Base-by-base conservation (phyloP, 2,329 filamentous ascomycete genomes). In the Tetracladium maxilliforme region DNA sequence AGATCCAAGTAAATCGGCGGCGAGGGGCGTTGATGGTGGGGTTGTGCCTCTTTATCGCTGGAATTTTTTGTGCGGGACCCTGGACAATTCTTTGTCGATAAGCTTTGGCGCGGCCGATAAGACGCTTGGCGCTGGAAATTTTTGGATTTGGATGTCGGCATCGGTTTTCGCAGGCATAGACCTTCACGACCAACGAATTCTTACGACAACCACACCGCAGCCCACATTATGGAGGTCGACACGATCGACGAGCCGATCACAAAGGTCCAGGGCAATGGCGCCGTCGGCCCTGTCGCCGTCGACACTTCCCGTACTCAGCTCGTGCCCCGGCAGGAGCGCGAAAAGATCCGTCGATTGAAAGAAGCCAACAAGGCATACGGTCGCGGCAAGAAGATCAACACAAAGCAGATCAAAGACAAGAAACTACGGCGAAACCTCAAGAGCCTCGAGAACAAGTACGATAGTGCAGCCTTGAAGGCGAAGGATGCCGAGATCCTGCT, bases 401-500 rank as follows among this genome's bases (percentile, higher is more conserved):
- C 75, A 22, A 77, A 76, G 43, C 61, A 58, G 7, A 70, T 93
- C 41, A 79, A 74, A 42, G 84, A 95, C 60, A 92, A 81, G 63
- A 98, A 95, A 49, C 54, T 95, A 33, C 76, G 83, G 24, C 67
- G 71, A 9, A 92, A 82, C 35, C 56, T 98, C 24, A 76, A 73
- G 44, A 62, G 62, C 3, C 64, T 94, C 22, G 90, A 98, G 47
- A 58, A 58, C 31, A 90, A 90, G 49, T 87, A 84, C 52, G 70
- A 84, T 42, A 68, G 77, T 39, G 87, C 87, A 2, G 60, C 79
- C 1, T 51, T 92, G 18, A 76, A 80, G 48, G 84, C 90, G 10
- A 92, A 93, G 52, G 87, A 94, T 60, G 83, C 87, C 13, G 90
- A 98, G 53, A 90, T 98, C 29, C 56, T 98, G 39, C 68, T 92